Base-by-base conservation (phyloP, 2,329 filamentous ascomycete genomes). In the Colletotrichum filicis region DNA sequence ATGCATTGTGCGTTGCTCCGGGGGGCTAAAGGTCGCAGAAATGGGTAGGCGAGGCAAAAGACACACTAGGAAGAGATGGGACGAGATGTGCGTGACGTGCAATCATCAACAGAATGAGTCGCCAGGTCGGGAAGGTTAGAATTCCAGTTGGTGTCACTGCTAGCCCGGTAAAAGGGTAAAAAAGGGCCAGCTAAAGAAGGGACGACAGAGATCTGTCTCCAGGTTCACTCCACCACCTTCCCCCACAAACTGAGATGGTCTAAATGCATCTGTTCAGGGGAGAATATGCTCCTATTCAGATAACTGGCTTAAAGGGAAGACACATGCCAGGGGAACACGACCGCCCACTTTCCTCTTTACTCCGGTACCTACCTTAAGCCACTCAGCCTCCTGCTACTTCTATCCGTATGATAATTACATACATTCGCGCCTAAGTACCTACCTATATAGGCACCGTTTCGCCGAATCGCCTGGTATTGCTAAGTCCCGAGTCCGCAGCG, bases 11-110 rank as follows among this genome's bases (percentile, higher is more conserved):
- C 49, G 66, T 46, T n/a, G 35, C 24, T 32, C 32, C 19, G 11
- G 16, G 46, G 22, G 14, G 49, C 32, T 11, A 9, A 14, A 42
- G 32, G 62, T 9, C 3, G 52, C 37, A 56, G 52, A 22, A 28
- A 35, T 52, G 28, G 57, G 49, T 67, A 32, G 67, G 56, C 35
- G 37, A 63, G 53, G 42, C n/a, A 58, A 62, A 62, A 46, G 42
- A 49, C 49, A 46, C 59, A 70, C 65, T 7, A 58, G 66, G 59
- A 64, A 56, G 26, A 59, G 42, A 73, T 63, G 59, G 60, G 66
- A 69, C 70, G 59, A 64, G 26, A 69, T 24, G 66, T 28, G 55
- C 66, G 59, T 59, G 26, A 69, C 24, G 66, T 28, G 32, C 42
- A 64, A 69, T 53, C 65, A 57, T 46, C 46, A 12, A 61, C 56